These are phyloP conservation scores for Phialophora macrospora DNA, from an alignment of 2,329 filamentous ascomycete genomes.

Conservation along the genomic window DNA sequence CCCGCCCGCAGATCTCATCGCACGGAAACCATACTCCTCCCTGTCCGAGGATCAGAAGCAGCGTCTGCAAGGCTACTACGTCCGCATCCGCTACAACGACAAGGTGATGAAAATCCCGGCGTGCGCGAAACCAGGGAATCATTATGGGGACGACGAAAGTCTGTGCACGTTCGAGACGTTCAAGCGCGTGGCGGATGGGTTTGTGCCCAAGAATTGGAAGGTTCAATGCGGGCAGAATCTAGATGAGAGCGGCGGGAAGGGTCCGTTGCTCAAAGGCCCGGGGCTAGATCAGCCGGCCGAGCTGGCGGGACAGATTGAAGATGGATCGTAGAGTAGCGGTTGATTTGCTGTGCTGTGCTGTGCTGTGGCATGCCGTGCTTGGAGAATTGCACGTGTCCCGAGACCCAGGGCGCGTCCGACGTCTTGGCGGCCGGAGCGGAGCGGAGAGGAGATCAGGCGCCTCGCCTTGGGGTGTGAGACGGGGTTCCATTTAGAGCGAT, in stretches of 20 bases:
- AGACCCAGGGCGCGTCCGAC: too few species aligned
- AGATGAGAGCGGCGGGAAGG: slow-evolving; percentile 43
- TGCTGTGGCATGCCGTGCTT: too few species aligned
- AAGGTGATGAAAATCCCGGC: slow-evolving; percentile 78
- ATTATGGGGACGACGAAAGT: slow-evolving; percentile 81
- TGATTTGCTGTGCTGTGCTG: too few species aligned
- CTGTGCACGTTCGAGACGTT: slow-evolving; percentile 94
- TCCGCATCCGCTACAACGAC: slow-evolving; percentile 91
- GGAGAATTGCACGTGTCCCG: too few species aligned
- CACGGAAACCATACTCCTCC: slow-evolving; percentile 62
- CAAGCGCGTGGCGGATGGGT: slow-evolving; percentile 89
- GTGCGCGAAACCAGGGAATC: slow-evolving; percentile 75
- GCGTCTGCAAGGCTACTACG: slow-evolving; percentile 76
- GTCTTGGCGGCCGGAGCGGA: too few species aligned
- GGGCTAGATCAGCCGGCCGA: slow-evolving; percentile 27
- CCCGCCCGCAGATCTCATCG: slow-evolving; percentile 51
- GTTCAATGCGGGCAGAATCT: slow-evolving; percentile 64
- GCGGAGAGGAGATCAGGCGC: too few species aligned
- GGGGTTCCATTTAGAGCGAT: too few species aligned
- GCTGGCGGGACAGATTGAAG: slow-evolving; percentile 35
- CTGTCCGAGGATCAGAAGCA: slow-evolving; percentile 63
- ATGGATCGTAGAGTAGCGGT: slow-evolving; percentile 23
- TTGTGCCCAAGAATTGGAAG: slow-evolving; percentile 81
- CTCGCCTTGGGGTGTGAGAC: too few species aligned
- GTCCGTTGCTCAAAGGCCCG: slow-evolving; percentile 6